Conservation (phyloP, 2,329 filamentous ascomycete species). For the Parafenestella ontariensis region DNA sequence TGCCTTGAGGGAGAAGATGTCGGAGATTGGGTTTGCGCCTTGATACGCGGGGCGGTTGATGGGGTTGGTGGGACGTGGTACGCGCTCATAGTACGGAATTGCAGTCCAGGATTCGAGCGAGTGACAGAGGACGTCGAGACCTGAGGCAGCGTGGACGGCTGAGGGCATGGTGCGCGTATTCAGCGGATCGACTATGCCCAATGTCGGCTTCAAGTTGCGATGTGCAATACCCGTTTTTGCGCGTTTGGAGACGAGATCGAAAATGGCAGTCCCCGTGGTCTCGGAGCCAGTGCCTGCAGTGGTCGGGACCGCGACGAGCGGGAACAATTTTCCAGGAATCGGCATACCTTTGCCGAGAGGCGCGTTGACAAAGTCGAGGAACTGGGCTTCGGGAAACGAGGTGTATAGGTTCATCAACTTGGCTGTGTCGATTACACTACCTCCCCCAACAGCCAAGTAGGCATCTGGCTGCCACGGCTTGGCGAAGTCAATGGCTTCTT, state of each 20-base stretch:
- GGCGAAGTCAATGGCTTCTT: constrained; percentile 85
- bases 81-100: constrained; percentile 89
- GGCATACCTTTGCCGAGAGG: constrained; percentile 85
- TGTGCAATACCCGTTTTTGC: constrained; percentile 97
- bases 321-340: constrained; percentile 73
- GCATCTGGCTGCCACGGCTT: constrained; percentile 84
- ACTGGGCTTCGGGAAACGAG: constrained; percentile 88
- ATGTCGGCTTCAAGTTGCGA: constrained; percentile 90
- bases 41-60: constrained; percentile 93
- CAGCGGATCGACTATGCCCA: constrained; percentile 84
- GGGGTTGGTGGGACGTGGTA: constrained; percentile 84
- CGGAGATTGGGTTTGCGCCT: constrained; percentile 95
- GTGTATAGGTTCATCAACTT: constrained; percentile 99
- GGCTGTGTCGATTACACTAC: constrained; percentile 96
- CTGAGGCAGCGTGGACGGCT: constrained; percentile 89
- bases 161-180: constrained; percentile 97
- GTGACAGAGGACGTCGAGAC: constrained; percentile 94
- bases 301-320: constrained; percentile 82
- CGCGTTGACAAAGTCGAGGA: constrained; percentile 97
- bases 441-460: constrained; percentile 89
- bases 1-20: constrained; percentile 92
- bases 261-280: constrained; percentile 97
- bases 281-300: constrained; percentile 90
- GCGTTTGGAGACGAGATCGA: constrained; percentile 86
- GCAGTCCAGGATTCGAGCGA: constrained; percentile 96